Conservation (phyloP, 176 grass and related monocot species). For the Puya raimondii region DNA sequence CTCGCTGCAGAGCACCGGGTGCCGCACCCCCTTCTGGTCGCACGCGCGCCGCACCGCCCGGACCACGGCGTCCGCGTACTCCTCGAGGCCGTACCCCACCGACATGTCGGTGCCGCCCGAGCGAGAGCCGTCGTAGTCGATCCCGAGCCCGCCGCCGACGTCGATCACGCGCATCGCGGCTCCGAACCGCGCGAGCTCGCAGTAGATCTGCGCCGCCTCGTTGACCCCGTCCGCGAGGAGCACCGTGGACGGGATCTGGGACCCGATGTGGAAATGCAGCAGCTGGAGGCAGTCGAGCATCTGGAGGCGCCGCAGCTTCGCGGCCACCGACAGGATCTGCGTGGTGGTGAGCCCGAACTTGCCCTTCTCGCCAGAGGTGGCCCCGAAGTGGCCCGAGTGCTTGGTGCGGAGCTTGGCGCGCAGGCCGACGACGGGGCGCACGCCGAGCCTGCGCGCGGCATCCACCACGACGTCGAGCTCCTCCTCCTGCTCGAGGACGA, state of each 20-base stretch:
- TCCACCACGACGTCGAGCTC: constrained; percentile 13
- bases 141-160: constrained; percentile 18
- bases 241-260: constrained; percentile 14
- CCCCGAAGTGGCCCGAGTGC: constrained; percentile 16
- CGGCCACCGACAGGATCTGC: constrained; percentile 11
- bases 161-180: constrained; percentile 16
- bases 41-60: not conserved
- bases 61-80: constrained; percentile 10
- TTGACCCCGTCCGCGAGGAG: constrained; percentile 11
- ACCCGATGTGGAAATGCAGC: constrained; percentile 20
- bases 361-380: constrained; percentile 18
- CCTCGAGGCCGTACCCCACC: constrained; percentile 4
- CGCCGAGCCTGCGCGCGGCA: not conserved
- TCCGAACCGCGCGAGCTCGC: constrained; percentile 13
- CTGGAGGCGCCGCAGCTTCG: not conserved
- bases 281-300: constrained; percentile 23
- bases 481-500: constrained; percentile 20
- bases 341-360: constrained; percentile 21
- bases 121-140: constrained; percentile 14
- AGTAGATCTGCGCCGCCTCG: constrained; percentile 15
- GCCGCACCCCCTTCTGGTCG: constrained; percentile 3
- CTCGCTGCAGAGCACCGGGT: constrained; percentile 19
- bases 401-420: constrained; percentile 20
- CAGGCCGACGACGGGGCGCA: constrained; percentile 13
- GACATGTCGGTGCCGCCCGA: constrained; percentile 10